phyloP scores from a whole-genome alignment of 225 moss, liverwort and hornwort species.

The Rhytidiadelphus loreus region DNA sequence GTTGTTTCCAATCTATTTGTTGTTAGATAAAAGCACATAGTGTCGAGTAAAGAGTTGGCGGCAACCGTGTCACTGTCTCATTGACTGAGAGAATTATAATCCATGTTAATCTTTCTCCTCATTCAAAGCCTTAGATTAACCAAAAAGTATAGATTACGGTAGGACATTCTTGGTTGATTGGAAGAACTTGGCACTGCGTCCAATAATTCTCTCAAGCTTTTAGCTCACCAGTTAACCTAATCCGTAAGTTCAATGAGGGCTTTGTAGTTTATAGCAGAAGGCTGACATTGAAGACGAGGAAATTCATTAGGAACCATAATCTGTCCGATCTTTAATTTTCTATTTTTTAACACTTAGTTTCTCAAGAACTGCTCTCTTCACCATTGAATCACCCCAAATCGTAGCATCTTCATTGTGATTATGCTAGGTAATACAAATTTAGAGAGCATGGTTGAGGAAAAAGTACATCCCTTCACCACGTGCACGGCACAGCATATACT shows the following conservation, averaged over 20 bases:
- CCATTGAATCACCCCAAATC: not conserved
- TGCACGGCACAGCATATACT: not conserved
- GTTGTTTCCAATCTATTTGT: not conserved
- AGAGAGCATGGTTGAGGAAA: not conserved
- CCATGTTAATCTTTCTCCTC: not conserved
- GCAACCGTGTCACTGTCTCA: not conserved
- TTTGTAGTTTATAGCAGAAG: not conserved
- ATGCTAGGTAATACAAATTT: not conserved
- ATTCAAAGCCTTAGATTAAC: not conserved
- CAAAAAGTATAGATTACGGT: not conserved
- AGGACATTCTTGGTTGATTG: not conserved
- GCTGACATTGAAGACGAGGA: not conserved
- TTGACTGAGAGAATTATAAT: not conserved
- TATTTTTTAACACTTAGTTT: not conserved
- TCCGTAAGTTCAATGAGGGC: not conserved
- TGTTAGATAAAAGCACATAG: not conserved
- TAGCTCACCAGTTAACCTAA: not conserved
- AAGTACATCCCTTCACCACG: not conserved
- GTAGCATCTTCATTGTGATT: not conserved
- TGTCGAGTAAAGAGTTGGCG: not conserved
- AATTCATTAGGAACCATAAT: not conserved
- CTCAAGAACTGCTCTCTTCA: not conserved
- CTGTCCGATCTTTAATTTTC: not conserved
- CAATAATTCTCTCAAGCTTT: no score
- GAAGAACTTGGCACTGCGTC: not conserved